These are phyloP conservation scores for Pestalotiopsis sp. DNA, from an alignment of 2,329 filamentous ascomycete genomes.

Conservation along the genomic window DNA sequence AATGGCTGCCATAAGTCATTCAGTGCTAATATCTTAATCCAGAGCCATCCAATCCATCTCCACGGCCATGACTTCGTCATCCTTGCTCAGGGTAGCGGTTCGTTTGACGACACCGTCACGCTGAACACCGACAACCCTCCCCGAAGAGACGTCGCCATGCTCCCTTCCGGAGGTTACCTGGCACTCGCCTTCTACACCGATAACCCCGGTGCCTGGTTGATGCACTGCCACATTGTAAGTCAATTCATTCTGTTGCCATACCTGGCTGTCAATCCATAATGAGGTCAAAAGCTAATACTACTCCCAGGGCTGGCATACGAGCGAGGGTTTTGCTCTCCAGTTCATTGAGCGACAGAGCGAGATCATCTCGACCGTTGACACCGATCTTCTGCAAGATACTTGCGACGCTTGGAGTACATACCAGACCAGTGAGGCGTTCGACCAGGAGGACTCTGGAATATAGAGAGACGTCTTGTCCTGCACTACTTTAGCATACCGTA, in stretches of 20 bases:
- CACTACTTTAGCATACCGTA: neutral
- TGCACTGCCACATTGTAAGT: constrained; percentile 42
- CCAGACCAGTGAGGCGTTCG: constrained; percentile 18
- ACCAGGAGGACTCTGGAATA: constrained; percentile 33
- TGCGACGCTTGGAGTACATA: constrained; percentile 31
- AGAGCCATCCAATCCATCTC: constrained; percentile 41
- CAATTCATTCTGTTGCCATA: neutral
- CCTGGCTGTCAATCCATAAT: constrained; percentile 10
- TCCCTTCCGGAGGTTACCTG: constrained; percentile 47
- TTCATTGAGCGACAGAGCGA: constrained; percentile 42
- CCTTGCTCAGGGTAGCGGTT: constrained; percentile 33
- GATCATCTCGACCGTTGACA: constrained; percentile 23
- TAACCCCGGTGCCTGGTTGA: constrained; percentile 45
- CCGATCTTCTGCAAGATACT: constrained; percentile 24
- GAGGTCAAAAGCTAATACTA: constrained; percentile 38
- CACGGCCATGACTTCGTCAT: constrained; percentile 47
- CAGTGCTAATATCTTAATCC: too few relatives aligned
- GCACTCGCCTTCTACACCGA: constrained; percentile 52
- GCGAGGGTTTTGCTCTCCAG: constrained; percentile 52
- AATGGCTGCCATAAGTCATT: too few relatives aligned
- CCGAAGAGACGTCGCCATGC: constrained; percentile 49
- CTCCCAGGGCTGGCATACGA: constrained; percentile 49
- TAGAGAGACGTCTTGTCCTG: constrained; percentile 16
- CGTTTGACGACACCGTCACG: constrained; percentile 28
- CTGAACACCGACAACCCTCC: constrained; percentile 46